Evolutionary conservation across 352 stramenopile genomes (phyloP).

Genomic region (Phytophthora crassamura): DNA sequence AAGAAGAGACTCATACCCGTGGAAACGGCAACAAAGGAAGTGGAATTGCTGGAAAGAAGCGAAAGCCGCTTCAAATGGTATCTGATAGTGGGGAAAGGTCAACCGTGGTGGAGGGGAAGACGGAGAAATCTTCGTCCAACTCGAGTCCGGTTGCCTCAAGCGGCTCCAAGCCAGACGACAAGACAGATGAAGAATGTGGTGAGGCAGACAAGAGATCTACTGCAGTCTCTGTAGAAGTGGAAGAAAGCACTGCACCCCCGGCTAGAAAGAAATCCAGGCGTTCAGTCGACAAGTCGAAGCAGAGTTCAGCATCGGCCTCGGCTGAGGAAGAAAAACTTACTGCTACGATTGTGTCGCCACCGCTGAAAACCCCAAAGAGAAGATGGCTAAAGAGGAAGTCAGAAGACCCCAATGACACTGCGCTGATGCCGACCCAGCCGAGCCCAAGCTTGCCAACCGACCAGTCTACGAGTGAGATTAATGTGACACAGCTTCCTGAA

Average conservation of each 20-base stretch:
- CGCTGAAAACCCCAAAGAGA: constrained; percentile 46
- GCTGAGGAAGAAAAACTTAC: not conserved
- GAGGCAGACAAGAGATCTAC: constrained; percentile 13
- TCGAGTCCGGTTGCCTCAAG: constrained; percentile 8
- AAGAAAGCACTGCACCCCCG: constrained; percentile 1
- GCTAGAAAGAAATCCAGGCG: constrained; percentile 23
- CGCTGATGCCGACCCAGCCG: constrained; percentile 26
- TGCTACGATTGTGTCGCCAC: constrained; percentile 10
- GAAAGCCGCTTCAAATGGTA: constrained; percentile 14
- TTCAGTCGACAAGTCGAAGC: constrained; percentile 9
- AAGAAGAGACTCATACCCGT: constrained; percentile 19
- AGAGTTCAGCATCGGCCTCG: not conserved
- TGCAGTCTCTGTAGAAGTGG: constrained; percentile 10
- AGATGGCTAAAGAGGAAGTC: constrained; percentile 49
- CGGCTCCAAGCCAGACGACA: constrained; percentile 26
- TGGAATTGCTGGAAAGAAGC: constrained; percentile 25
- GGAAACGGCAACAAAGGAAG: not conserved
- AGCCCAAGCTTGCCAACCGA: constrained; percentile 25
- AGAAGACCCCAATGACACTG: constrained; percentile 35
- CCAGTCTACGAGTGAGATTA: constrained; percentile 33
- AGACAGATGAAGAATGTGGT: constrained; percentile 32
- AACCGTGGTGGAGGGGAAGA: not conserved
- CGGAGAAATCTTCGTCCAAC: constrained; percentile 2
- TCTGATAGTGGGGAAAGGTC: constrained; percentile 6
- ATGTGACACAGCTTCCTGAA: constrained; percentile 19